Evolutionary conservation across 257 asterid genomes (phyloP).

Genomic region (Agastache rugosa): DNA sequence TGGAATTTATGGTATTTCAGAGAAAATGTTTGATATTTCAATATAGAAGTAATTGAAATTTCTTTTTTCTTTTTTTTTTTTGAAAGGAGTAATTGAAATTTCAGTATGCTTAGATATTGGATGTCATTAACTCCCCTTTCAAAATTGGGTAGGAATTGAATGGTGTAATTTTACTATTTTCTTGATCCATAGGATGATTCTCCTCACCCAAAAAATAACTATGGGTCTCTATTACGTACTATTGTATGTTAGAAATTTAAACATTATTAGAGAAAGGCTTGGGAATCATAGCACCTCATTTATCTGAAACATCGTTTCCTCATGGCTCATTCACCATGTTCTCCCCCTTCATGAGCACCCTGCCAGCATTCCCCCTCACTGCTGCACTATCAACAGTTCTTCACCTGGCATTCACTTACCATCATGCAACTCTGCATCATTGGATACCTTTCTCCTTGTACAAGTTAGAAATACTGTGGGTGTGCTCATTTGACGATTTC

Average conservation of each 20-base stretch:
- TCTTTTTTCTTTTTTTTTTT: too few species aligned
- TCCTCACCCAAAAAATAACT: conserved; percentile 8
- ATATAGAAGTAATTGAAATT: too few species aligned
- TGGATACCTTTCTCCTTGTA: not conserved
- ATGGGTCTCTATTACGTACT: not conserved
- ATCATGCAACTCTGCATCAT: conserved; percentile 5
- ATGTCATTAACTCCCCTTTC: conserved; percentile 2
- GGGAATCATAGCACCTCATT: not conserved
- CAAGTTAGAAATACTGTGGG: not conserved
- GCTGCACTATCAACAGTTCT: conserved; percentile 5
- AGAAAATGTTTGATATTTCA: conserved; percentile 4
- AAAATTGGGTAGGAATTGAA: not conserved
- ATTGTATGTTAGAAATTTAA: not conserved
- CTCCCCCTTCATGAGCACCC: conserved; percentile 13
- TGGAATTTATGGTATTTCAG: conserved; percentile 4
- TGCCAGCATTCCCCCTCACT: not conserved
- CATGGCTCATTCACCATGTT: not conserved
- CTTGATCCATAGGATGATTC: conserved; percentile 18
- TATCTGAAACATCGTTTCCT: conserved; percentile 22
- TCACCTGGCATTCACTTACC: conserved; percentile 19
- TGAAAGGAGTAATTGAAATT: too few species aligned
- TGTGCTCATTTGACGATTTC: conserved; percentile 13
- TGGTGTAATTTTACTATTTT: conserved; percentile 8
- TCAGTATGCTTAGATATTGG: not conserved
- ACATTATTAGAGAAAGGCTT: not conserved